These are phyloP conservation scores for Oidiodendron maius DNA, from an alignment of 495 filamentous ascomycete genomes.

Conservation along the genomic window DNA sequence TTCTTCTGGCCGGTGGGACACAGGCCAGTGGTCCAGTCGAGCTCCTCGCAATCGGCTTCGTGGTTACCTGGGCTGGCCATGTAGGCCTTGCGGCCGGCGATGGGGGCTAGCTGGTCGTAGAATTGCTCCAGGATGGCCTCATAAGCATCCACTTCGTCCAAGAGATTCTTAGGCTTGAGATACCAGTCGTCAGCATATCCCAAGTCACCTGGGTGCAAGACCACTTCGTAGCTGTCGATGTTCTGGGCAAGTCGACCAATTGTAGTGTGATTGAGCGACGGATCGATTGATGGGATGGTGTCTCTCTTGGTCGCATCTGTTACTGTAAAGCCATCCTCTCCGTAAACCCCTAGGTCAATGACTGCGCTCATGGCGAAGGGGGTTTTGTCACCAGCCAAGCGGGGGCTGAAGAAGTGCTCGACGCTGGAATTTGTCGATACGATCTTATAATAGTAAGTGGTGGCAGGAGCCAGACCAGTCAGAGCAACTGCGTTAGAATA, in stretches of 20 bases:
- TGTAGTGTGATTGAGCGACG: slow-evolving; percentile 56
- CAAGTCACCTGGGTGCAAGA: slow-evolving; percentile 51
- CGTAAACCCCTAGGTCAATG: slow-evolving; percentile 44
- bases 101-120: slow-evolving; percentile 44
- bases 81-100: slow-evolving; percentile 42
- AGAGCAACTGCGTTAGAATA: slow-evolving; percentile 43
- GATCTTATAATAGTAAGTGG: slow-evolving; percentile 32
- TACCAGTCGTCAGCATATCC: slow-evolving; percentile 46
- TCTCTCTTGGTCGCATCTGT: slow-evolving; percentile 44
- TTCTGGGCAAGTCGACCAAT: slow-evolving; percentile 49
- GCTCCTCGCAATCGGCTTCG: slow-evolving; percentile 42
- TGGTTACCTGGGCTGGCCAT: slow-evolving; percentile 52
- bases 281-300: slow-evolving; percentile 43
- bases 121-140: slow-evolving; percentile 50
- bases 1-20: slow-evolving; percentile 48
- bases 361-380: slow-evolving; percentile 44
- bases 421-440: slow-evolving; percentile 24
- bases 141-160: slow-evolving; percentile 40
- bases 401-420: slow-evolving; percentile 27
- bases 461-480: slow-evolving; percentile 36
- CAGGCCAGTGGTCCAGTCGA: slow-evolving; percentile 28
- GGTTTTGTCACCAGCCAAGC: slow-evolving; percentile 40
- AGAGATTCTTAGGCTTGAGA: slow-evolving; percentile 30
- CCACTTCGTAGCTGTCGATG: slow-evolving; percentile 51
- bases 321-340: slow-evolving; percentile 41